These are phyloP conservation scores for Xylaria sp. DNA, from an alignment of 2,329 filamentous ascomycete genomes.

Conservation along the genomic window DNA sequence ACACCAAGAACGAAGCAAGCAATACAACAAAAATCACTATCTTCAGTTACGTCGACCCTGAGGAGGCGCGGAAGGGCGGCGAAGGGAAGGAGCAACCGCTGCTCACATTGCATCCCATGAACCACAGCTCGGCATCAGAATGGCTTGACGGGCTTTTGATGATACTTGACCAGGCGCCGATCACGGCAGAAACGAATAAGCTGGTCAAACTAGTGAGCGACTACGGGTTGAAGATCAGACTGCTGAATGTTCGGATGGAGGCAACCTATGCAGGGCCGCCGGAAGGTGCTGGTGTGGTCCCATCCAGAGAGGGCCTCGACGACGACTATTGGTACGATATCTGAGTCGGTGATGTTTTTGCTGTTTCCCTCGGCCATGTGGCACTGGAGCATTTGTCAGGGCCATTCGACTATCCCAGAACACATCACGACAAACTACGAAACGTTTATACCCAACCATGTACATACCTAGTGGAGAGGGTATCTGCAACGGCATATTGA, in stretches of 20 bases:
- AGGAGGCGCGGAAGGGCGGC: constrained; percentile 41
- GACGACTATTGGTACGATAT: constrained; percentile 93
- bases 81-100: constrained; percentile 70
- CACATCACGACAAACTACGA: neutral
- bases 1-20: constrained; percentile 50
- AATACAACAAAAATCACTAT: constrained; percentile 87
- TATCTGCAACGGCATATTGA: neutral
- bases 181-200: constrained; percentile 95
- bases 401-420: neutral
- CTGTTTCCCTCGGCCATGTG: neutral
- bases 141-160: constrained; percentile 96
- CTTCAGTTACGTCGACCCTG: constrained; percentile 65
- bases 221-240: constrained; percentile 88
- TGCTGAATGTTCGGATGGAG: constrained; percentile 90
- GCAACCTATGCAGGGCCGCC: constrained; percentile 68
- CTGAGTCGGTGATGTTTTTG: constrained; percentile 39
- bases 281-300: constrained; percentile 74
- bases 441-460: neutral
- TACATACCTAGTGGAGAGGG: neutral
- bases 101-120: constrained; percentile 79
- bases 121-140: constrained; percentile 84
- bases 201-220: constrained; percentile 83
- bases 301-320: constrained; percentile 81
- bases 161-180: constrained; percentile 91
- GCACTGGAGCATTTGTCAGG: neutral